These are phyloP conservation scores for Monilinia fructicola DNA, from an alignment of 2,329 filamentous ascomycete species.

Conservation along the genomic window DNA sequence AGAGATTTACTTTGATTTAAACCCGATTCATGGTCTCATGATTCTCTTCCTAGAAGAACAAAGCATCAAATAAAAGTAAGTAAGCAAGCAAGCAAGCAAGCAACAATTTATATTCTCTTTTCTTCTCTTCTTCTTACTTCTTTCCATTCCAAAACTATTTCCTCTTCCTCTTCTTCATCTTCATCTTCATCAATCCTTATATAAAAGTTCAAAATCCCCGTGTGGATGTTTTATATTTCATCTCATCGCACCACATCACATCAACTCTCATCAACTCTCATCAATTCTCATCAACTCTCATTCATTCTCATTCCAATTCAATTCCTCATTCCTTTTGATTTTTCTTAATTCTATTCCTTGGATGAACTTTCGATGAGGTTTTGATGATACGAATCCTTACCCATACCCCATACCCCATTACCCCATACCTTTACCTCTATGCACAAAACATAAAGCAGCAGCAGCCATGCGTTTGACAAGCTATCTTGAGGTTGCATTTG, in stretches of 20 bases:
- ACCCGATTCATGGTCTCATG: too few relatives aligned
- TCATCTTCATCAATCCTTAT: not conserved
- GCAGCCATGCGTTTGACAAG: slow-evolving; percentile 38
- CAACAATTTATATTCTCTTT: too few relatives aligned
- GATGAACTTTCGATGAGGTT: slow-evolving; percentile 6
- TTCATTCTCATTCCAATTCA: not conserved
- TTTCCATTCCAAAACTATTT: not conserved
- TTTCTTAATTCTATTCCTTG: not conserved
- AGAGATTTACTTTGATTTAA: too few relatives aligned
- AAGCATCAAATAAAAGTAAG: too few relatives aligned
- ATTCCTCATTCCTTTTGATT: not conserved
- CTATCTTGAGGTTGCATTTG: slow-evolving; percentile 36
- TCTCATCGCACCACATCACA: too few relatives aligned
- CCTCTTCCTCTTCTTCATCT: not conserved
- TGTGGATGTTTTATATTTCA: not conserved
- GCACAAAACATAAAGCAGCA: slow-evolving; percentile 1
- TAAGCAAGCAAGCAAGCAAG: too few relatives aligned
- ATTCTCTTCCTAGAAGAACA: too few relatives aligned
- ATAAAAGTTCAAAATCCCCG: too few relatives aligned
- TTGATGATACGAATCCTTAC: slow-evolving; percentile 5
- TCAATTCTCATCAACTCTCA: too few relatives aligned
- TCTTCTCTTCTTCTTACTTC: not conserved
- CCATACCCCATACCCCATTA: too few relatives aligned
- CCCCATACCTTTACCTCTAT: not conserved
- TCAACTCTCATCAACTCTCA: not conserved